Conservation (phyloP, 345 rosid genomes). For the Murraya koenigii region DNA sequence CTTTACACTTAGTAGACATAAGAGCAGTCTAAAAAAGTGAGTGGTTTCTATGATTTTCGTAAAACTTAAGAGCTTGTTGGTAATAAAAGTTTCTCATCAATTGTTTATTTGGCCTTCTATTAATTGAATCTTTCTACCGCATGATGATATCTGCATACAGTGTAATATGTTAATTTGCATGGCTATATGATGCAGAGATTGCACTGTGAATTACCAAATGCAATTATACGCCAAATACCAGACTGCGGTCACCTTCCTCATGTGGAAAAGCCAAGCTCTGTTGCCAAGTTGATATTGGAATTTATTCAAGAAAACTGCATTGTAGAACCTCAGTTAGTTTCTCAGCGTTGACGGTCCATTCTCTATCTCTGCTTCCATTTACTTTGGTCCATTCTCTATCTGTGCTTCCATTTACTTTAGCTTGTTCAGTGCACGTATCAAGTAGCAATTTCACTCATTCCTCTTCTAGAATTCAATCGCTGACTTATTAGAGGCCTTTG, state of each 20-base stretch:
- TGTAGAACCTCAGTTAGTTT: conserved; percentile 29
- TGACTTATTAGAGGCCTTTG: neutral
- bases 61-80: neutral
- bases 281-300: conserved; percentile 54
- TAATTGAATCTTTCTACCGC: neutral
- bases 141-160: neutral
- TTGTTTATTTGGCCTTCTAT: neutral
- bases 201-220: conserved; percentile 62
- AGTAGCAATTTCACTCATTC: neutral
- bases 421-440: neutral
- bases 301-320: conserved; percentile 48
- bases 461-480: neutral
- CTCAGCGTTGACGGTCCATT: conserved; percentile 20
- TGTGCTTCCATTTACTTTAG: conserved; percentile 15
- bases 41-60: neutral
- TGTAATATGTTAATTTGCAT: neutral
- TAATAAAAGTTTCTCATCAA: neutral
- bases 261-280: conserved; percentile 64
- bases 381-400: conserved; percentile 12
- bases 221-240: conserved; percentile 63
- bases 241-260: conserved; percentile 91
- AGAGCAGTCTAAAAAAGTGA: neutral
- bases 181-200: conserved; percentile 49
- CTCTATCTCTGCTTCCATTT: conserved; percentile 3
- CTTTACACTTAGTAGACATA: neutral